Percentiles rank a stretch among this genome's conserved stretches.
These are phyloP conservation scores for Corchorus capsularis DNA, from an alignment of 345 rosid species.

Conservation along the genomic window DNA sequence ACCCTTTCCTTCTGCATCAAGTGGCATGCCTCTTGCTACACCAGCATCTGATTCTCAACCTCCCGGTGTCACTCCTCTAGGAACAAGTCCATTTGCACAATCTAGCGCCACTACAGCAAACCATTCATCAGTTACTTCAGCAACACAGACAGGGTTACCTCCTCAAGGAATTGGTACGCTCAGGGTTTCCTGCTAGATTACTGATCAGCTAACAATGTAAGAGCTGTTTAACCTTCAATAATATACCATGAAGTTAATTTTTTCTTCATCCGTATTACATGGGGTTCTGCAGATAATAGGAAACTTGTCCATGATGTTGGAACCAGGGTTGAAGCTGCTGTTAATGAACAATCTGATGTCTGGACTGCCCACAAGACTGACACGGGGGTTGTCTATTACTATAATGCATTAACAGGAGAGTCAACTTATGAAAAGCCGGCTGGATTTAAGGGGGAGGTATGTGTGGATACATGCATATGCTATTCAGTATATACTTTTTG, in stretches of 20 bases:
- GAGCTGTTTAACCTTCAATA: constrained; percentile 56
- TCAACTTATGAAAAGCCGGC: constrained; percentile 90
- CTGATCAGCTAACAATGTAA: constrained; percentile 57
- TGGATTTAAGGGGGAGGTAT: constrained; percentile 80
- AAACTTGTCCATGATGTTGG: constrained; percentile 41
- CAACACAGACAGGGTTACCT: constrained; percentile 48
- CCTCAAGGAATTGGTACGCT: constrained; percentile 84
- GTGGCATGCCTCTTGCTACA: constrained; percentile 42
- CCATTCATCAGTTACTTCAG: constrained; percentile 43
- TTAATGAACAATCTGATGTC: constrained; percentile 51
- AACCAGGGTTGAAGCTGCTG: constrained; percentile 35
- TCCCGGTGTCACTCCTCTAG: constrained; percentile 54
- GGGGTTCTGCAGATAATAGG: constrained; percentile 57
- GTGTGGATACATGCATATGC: constrained; percentile 25
- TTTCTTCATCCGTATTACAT: constrained; percentile 36
- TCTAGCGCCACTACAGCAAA: constrained; percentile 43
- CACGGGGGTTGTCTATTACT: constrained; percentile 76
- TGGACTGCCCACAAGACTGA: constrained; percentile 98
- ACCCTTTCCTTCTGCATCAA: constrained; percentile 53
- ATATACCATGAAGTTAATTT: constrained; percentile 35
- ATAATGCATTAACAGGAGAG: constrained; percentile 82
- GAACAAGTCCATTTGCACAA: constrained; percentile 40
- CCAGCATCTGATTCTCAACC: constrained; percentile 64
- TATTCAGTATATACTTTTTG: constrained; percentile 5
- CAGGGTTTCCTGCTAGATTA: constrained; percentile 70